Conservation (phyloP, 2,329 filamentous ascomycete genomes). For the Myriosclerotinia curreyana region DNA sequence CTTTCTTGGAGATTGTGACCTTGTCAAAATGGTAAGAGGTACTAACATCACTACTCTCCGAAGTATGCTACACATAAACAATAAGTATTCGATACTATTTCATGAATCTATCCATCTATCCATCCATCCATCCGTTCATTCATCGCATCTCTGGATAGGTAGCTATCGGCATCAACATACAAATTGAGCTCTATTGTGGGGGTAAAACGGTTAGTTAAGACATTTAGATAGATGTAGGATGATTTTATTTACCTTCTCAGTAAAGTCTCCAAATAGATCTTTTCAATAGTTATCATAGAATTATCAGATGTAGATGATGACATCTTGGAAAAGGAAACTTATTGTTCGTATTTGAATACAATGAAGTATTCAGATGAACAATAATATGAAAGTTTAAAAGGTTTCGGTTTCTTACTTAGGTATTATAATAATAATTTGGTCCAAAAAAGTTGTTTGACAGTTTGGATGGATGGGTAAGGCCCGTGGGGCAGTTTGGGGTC, state of each 20-base stretch:
- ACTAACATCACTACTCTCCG: constrained; percentile 38
- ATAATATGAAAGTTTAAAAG: too few relatives aligned
- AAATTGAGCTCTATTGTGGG: constrained; percentile 46
- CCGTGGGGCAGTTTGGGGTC: too few relatives aligned
- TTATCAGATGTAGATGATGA: constrained; percentile 31
- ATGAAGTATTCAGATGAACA: constrained; percentile 6
- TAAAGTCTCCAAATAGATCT: constrained; percentile 59
- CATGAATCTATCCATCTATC: not conserved
- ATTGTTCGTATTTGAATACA: not conserved
- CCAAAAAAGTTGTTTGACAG: too few relatives aligned
- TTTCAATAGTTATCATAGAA: constrained; percentile 53
- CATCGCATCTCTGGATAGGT: not conserved
- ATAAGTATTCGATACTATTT: constrained; percentile 3
- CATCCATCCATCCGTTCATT: too few relatives aligned
- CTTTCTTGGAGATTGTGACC: constrained; percentile 56
- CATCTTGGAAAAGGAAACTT: constrained; percentile 25
- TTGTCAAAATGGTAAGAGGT: constrained; percentile 39
- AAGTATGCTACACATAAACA: constrained; percentile 41
- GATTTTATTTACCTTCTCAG: constrained; percentile 53
- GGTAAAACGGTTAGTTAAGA: constrained; percentile 21
- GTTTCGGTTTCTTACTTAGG: too few relatives aligned
- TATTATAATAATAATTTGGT: too few relatives aligned
- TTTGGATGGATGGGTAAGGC: not conserved
- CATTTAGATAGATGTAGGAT: not conserved
- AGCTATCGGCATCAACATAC: constrained; percentile 39